phyloP scores from a whole-genome alignment of 306 rosid species.

The Morella rubra region DNA sequence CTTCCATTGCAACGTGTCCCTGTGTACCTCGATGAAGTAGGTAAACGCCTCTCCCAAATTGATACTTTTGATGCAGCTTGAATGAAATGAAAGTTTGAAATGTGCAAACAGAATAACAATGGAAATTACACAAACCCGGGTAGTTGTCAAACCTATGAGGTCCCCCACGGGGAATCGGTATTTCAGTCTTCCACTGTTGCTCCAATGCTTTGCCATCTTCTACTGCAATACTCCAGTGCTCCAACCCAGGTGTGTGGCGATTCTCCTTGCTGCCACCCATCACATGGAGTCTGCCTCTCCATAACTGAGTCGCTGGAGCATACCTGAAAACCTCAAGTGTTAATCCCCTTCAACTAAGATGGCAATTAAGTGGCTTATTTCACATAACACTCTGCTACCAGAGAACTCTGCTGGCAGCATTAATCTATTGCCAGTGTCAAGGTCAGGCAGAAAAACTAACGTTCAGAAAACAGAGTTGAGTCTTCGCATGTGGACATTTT shows the following conservation, averaged over 20 bases:
- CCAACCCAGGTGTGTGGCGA: conserved; percentile 80
- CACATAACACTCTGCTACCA: background rate
- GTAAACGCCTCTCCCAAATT: background rate
- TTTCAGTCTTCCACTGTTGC: conserved; percentile 61
- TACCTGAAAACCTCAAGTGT: conserved; percentile 46
- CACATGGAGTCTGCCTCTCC: conserved; percentile 93
- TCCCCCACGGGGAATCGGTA: conserved; percentile 92
- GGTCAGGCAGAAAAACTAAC: background rate
- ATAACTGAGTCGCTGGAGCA: conserved; percentile 88
- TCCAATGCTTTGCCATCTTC: conserved; percentile 74
- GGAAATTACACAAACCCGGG: conserved; percentile 1
- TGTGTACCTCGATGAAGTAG: background rate
- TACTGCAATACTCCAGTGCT: conserved; percentile 91
- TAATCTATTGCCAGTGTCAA: conserved; percentile 6
- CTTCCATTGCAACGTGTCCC: background rate
- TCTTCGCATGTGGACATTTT: background rate
- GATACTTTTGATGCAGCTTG: background rate
- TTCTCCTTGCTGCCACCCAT: conserved; percentile 98
- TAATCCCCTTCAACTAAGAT: conserved; percentile 18
- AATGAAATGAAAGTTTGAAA: background rate
- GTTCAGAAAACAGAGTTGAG: background rate
- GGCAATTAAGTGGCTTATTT: conserved; percentile 9
- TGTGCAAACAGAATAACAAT: background rate
- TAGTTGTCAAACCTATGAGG: conserved; percentile 73
- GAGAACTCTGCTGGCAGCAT: conserved; percentile 8